A percentile compares a stretch with the other conserved stretches of the same genome.
Conservation (phyloP, 768 basidiomycete genomes). For the Macrolepiota fuliginosa region DNA sequence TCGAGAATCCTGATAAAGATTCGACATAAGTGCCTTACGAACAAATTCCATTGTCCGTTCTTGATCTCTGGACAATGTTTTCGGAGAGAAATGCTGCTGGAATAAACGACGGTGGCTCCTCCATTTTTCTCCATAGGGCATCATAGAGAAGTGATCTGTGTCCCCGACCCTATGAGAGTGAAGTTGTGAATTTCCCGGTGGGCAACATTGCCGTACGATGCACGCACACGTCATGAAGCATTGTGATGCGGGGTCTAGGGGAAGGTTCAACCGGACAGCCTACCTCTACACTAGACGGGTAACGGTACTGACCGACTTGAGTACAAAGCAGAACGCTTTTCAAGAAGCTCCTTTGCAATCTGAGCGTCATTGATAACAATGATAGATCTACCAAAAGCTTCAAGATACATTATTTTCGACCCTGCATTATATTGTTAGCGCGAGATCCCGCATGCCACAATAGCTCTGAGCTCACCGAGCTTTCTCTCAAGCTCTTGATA, state of each 20-base stretch:
- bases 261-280: neutral
- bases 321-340: slow-evolving; percentile 12
- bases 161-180: neutral
- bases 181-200: neutral
- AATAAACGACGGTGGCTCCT: slow-evolving; percentile 38
- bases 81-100: slow-evolving; percentile 32
- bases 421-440: neutral
- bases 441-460: neutral
- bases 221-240: neutral
- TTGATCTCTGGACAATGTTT: slow-evolving; percentile 4
- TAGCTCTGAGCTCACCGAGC: neutral
- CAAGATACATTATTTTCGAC: slow-evolving; percentile 10
- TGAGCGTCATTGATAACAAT: slow-evolving; percentile 14
- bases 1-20: neutral
- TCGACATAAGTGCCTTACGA: neutral
- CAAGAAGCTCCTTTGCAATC: slow-evolving; percentile 12
- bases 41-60: slow-evolving; percentile 3
- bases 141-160: neutral
- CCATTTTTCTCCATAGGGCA: slow-evolving; percentile 28
- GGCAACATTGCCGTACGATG: neutral
- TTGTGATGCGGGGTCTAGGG: slow-evolving; percentile 2
- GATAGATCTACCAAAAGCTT: slow-evolving; percentile 14
- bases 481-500: neutral
- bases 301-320: slow-evolving; percentile 5
- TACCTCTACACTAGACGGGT: no score